Percentiles rank a stretch among this genome's conserved stretches.
Evolutionary conservation across 768 basidiomycete genomes (phyloP).

Genomic region (Cystobasidiopsis lactophilus): DNA sequence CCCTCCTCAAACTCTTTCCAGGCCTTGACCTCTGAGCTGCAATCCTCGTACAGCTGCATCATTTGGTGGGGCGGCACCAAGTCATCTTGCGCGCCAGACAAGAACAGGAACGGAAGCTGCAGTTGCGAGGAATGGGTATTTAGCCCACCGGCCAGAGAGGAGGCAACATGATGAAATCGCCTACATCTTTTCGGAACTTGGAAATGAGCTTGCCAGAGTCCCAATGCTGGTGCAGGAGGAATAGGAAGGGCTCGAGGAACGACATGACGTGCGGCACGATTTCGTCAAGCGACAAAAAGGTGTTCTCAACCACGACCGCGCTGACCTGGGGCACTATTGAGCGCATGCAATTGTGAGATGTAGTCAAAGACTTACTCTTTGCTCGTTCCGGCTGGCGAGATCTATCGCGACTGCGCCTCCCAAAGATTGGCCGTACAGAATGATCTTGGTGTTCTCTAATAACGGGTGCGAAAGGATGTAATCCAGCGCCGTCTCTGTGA

Average conservation of each 20-base stretch:
- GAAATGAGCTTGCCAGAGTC: slow-evolving; percentile 16
- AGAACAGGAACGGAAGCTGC: slow-evolving; percentile 46
- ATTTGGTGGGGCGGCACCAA: slow-evolving; percentile 58
- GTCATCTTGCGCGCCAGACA: slow-evolving; percentile 50
- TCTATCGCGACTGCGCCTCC: slow-evolving; percentile 85
- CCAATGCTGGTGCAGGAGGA: slow-evolving; percentile 75
- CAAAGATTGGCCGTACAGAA: slow-evolving; percentile 65
- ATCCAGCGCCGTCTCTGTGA: slow-evolving; percentile 35
- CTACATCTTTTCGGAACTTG: slow-evolving; percentile 1
- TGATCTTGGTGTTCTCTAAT: slow-evolving; percentile 43
- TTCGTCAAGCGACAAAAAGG: slow-evolving; percentile 61
- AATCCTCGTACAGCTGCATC: slow-evolving; percentile 28
- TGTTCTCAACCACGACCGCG: slow-evolving; percentile 77
- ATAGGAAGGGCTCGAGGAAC: slow-evolving; percentile 44
- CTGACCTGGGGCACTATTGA: slow-evolving; percentile 40
- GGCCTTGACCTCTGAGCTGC: slow-evolving; percentile 17
- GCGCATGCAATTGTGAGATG: not conserved
- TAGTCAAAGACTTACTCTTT: slow-evolving; percentile 31
- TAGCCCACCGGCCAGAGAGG: too few species aligned
- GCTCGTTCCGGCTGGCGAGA: slow-evolving; percentile 54
- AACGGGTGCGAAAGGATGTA: slow-evolving; percentile 43
- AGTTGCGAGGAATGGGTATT: too few species aligned
- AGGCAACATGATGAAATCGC: too few species aligned
- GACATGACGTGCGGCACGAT: slow-evolving; percentile 68
- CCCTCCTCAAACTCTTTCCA: slow-evolving; percentile 26